phyloP scores from a whole-genome alignment of 2,329 filamentous ascomycete species.

The Tolypocladium inflatum region DNA sequence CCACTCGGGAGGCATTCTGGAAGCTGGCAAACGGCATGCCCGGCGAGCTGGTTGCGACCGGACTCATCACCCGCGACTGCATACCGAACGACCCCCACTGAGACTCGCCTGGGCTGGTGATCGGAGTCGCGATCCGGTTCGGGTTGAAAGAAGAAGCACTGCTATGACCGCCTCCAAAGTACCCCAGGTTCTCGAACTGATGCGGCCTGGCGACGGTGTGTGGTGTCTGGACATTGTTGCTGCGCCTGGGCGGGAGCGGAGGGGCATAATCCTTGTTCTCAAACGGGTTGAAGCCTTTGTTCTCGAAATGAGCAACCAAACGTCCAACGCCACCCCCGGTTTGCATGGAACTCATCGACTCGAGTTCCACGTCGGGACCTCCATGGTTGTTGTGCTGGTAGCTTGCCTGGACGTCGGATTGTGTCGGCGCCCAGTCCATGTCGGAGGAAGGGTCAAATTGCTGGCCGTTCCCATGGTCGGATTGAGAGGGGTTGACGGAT shows the following conservation, averaged over 20 bases:
- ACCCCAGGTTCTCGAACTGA: conserved; percentile 4
- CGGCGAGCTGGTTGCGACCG: conserved; percentile 18
- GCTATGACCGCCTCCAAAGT: conserved; percentile 1
- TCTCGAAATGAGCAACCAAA: conserved; percentile 31
- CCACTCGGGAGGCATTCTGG: conserved; percentile 17
- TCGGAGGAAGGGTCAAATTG: conserved; percentile 15
- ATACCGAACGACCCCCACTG: conserved; percentile 20
- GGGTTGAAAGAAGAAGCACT: conserved; percentile 7
- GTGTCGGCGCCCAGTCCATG: conserved; percentile 29
- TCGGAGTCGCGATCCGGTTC: conserved; percentile 21
- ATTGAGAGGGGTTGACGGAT: conserved; percentile 11
- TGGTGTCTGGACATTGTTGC: conserved; percentile 15
- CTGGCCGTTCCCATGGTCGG: conserved; percentile 14
- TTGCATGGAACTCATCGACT: conserved; percentile 14
- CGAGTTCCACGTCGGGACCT: conserved; percentile 16
- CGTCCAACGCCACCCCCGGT: conserved; percentile 20
- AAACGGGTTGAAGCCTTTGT: conserved; percentile 21
- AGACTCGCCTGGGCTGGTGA: conserved; percentile 20
- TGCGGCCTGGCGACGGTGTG: conserved; percentile 9
- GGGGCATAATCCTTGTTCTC: conserved; percentile 26
- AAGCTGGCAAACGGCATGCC: conserved; percentile 21
- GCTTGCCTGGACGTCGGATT: conserved; percentile 16
- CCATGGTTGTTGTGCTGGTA: conserved; percentile 15
- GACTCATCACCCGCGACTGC: conserved; percentile 20
- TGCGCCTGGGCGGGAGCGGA: conserved; percentile 24